These are phyloP conservation scores for Wickerhamomyces hampshirensis DNA, from an alignment of 805 yeast species.

Conservation along the genomic window DNA sequence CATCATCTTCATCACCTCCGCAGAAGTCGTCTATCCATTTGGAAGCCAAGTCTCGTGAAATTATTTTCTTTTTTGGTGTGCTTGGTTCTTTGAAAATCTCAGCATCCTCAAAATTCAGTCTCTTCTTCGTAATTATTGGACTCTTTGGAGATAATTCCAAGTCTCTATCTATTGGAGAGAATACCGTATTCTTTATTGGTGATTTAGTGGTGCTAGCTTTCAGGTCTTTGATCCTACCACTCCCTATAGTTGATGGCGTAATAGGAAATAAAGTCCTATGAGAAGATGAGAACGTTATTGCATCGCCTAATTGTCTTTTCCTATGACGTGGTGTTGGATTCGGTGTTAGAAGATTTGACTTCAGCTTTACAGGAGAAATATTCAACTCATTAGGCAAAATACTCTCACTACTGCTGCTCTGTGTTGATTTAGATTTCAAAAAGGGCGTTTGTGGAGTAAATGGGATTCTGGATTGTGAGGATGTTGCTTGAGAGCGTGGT, in stretches of 20 bases:
- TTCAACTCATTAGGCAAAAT: too few relatives aligned
- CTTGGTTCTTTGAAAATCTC: constrained; percentile 8
- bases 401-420: constrained; percentile 7
- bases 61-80: constrained; percentile 33
- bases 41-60: constrained; percentile 27
- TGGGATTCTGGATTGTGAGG: constrained; percentile 8
- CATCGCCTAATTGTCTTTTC: constrained; percentile 14
- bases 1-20: constrained; percentile 10
- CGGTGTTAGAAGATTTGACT: constrained; percentile 17
- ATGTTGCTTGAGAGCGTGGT: constrained; percentile 10
- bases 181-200: constrained; percentile 9
- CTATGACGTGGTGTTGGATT: constrained; percentile 22
- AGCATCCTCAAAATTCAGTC: constrained; percentile 11
- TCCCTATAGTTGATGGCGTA: constrained; percentile 26
- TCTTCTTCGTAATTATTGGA: constrained; percentile 7
- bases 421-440: constrained; percentile 11
- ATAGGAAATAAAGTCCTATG: constrained; percentile 25
- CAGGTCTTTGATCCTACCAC: constrained; percentile 21
- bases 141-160: constrained; percentile 7
- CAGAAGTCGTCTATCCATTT: constrained; percentile 29
- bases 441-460: constrained; percentile 22
- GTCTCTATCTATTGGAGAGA: constrained; percentile 6
- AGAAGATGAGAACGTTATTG: constrained; percentile 5
- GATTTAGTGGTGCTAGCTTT: too few relatives aligned
- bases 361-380: constrained; percentile 6